These are phyloP conservation scores for Venturia oleaginea DNA, from an alignment of 2,329 filamentous ascomycete species.

Conservation along the genomic window DNA sequence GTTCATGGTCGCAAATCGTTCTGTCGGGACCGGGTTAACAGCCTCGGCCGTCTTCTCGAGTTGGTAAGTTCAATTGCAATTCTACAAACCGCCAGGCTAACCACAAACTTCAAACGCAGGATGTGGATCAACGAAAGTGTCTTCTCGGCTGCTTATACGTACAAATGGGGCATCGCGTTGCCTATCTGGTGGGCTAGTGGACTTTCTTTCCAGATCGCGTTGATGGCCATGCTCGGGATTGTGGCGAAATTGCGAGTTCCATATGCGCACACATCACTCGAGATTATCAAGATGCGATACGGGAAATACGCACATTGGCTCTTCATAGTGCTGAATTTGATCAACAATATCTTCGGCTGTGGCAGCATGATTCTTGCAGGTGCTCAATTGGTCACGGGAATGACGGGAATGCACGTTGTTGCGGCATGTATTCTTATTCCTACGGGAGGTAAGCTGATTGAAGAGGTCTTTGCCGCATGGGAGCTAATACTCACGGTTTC, in stretches of 20 bases:
- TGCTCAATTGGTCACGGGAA: slow-evolving; percentile 46
- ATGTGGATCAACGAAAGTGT: slow-evolving; percentile 39
- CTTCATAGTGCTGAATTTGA: slow-evolving; percentile 22
- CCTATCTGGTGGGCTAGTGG: slow-evolving; percentile 51
- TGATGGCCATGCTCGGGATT: slow-evolving; percentile 60
- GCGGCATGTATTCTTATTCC: slow-evolving; percentile 60
- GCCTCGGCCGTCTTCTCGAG: slow-evolving; percentile 39
- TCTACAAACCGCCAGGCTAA: slow-evolving; percentile 36
- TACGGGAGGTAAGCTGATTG: slow-evolving; percentile 52
- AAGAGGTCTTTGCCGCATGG: no score
- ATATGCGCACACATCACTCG: slow-evolving; percentile 32
- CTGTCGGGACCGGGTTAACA: slow-evolving; percentile 37
- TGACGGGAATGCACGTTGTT: slow-evolving; percentile 73
- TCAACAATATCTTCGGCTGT: slow-evolving; percentile 29
- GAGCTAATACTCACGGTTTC: no score
- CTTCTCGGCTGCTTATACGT: slow-evolving; percentile 44
- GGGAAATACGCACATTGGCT: slow-evolving; percentile 24
- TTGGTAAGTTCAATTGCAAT: slow-evolving; percentile 66
- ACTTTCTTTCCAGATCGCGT: slow-evolving; percentile 50
- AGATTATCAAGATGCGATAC: slow-evolving; percentile 34
- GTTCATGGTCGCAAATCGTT: slow-evolving; percentile 39
- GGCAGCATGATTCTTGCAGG: slow-evolving; percentile 21
- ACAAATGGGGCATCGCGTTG: slow-evolving; percentile 61
- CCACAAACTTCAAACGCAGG: slow-evolving; percentile 17
- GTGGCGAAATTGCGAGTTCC: slow-evolving; percentile 22